Conservation (phyloP, 208 protist species). For the Porcisia hertigi region DNA sequence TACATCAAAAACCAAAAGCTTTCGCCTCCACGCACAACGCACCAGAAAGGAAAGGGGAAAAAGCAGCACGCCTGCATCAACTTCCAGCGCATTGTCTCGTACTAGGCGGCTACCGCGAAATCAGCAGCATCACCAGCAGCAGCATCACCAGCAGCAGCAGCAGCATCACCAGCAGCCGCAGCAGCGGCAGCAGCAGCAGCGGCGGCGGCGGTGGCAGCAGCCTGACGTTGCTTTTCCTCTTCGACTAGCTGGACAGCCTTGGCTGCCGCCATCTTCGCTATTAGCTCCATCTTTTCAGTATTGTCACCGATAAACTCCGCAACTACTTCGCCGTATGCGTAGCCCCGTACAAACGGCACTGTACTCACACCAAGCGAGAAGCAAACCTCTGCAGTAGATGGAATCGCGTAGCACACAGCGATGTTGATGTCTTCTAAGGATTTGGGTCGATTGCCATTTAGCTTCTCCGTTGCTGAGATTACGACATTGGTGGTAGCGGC, state of each 20-base stretch:
- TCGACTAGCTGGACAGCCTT: slow-evolving; percentile 37
- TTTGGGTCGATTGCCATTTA: slow-evolving; percentile 63
- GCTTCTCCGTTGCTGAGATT: slow-evolving; percentile 56
- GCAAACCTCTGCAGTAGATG: slow-evolving; percentile 49
- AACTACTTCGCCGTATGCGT: slow-evolving; percentile 61
- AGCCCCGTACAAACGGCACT: slow-evolving; percentile 56
- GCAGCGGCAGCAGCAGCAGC: slow-evolving; percentile 1
- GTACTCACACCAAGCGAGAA: slow-evolving; percentile 39
- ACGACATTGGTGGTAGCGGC: slow-evolving; percentile 45
- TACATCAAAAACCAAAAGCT: slow-evolving; percentile 1
- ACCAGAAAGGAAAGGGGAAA: not conserved
- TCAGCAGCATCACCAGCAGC: too few relatives aligned
- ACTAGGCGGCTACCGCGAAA: not conserved
- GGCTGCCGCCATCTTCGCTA: slow-evolving; percentile 59
- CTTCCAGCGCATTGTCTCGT: not conserved
- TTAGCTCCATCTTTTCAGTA: slow-evolving; percentile 61
- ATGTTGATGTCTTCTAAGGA: slow-evolving; percentile 46
- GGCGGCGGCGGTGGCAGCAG: not conserved
- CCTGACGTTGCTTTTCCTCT: slow-evolving; percentile 23
- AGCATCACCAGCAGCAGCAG: not conserved
- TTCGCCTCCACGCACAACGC: too few relatives aligned
- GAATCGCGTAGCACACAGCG: slow-evolving; percentile 56
- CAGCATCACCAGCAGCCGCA: slow-evolving; percentile 19
- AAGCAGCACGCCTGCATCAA: not conserved
- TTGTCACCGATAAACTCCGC: slow-evolving; percentile 68